phyloP scores from a whole-genome alignment of 2,329 filamentous ascomycete genomes.

The Lithohypha guttulata region DNA sequence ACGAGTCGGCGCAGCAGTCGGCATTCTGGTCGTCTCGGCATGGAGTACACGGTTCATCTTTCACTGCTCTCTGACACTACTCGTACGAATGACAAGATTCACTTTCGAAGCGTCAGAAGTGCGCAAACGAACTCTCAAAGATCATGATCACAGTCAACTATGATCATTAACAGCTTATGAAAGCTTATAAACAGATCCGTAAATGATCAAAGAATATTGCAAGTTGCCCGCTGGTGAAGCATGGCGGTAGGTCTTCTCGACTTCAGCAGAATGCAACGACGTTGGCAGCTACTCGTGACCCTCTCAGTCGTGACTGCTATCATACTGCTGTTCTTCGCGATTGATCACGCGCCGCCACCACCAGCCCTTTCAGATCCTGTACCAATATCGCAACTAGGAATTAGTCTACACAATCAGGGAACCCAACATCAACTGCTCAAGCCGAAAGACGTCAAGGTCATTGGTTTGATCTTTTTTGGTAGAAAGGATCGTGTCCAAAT shows the following conservation, averaged over 20 bases:
- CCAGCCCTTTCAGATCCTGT: neutral
- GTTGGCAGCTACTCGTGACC: conserved; percentile 3
- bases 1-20: no score
- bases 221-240: no score
- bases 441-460: conserved; percentile 22
- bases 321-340: conserved; percentile 5
- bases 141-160: no score
- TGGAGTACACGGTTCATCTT: no score
- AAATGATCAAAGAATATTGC: no score
- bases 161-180: no score
- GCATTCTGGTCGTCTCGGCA: no score
- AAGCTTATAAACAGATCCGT: no score
- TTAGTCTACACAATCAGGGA: conserved; percentile 3
- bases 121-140: no score
- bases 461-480: conserved; percentile 40
- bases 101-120: no score
- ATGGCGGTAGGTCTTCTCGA: neutral
- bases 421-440: conserved; percentile 1
- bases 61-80: no score
- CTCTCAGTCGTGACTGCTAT: neutral
- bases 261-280: neutral
- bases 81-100: no score
- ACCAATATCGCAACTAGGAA: conserved; percentile 1
- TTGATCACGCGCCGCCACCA: neutral
- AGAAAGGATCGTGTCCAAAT: conserved; percentile 36